Base-by-base conservation (phyloP, 2,329 filamentous ascomycete species). In the Paracorniculantispora psalliotae region DNA sequence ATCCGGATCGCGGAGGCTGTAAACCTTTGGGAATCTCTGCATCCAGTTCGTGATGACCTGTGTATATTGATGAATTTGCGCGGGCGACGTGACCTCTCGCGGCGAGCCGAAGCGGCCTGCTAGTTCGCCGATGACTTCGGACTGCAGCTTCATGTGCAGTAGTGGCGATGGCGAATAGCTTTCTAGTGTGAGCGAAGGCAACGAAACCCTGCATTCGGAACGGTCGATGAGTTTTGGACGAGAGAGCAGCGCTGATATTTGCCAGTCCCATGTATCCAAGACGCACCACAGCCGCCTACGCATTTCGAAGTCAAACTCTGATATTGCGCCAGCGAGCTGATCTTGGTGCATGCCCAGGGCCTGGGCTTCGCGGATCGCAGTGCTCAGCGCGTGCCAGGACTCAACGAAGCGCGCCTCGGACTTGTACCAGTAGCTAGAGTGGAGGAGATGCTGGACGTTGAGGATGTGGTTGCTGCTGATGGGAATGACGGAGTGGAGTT, bases 21-120 rank as follows among this genome's bases (percentile, higher is more conserved):
- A 79, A 0, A 75, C 67, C 0, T 72, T 64, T 2, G 78, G 79
- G 25, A 82, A 73, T 4, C 68, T 70, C 2, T 68, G 61, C 30
- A 79, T 72, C 73, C 79, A 82, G 2, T 66, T 66, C 28, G 79
- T 71, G 15, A 79, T 69, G 2, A 71, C 71, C 1, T 33, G 33
- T 23, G 61, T 72, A 48, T 75, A 73, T 53, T 68, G 67, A 46
- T 66, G 62, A 12, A 73, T 65, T 23, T 77, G 67, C 13, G 68
- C 61, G 1, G 68, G 61, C 1, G 59, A 56, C 12, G 62, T 61
- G 10, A 74, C 61, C 44, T 68, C 68, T 50, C 67, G 71, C 6
- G 67, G 64, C 0, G 64, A 63, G 4, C 69, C 67, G 51, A 75
- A 76, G 23, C 67, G 66, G 3, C 51, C 46, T n/a, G 67, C 68